Base-by-base conservation (phyloP, 2,329 filamentous ascomycete genomes). In the Knoxdaviesia proteae region DNA sequence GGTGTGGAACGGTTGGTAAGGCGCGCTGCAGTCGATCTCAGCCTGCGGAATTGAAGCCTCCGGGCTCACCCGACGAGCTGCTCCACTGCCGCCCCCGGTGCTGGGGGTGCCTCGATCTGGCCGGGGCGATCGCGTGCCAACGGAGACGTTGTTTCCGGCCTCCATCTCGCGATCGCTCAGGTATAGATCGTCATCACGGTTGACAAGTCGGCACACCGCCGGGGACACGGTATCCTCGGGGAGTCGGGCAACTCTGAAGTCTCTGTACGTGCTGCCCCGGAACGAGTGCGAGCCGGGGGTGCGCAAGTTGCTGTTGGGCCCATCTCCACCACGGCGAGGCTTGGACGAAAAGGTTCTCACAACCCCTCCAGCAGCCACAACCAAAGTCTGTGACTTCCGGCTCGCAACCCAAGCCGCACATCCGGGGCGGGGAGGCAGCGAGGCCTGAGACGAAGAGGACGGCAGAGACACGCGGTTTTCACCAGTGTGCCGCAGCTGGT, bases 1-100 rank as follows among this genome's bases (percentile, higher is more conserved):
- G 0, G 87, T 90, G 56, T 96, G 88, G 62, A 96, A 94, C 1
- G 90, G 88, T 53, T 94, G 87, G 52, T 94, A 96, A 2, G 88
- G 84, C 5, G 87, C 82, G 53, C 88, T 94, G 1, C 88, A 94
- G 55, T 98, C 90, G 49, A 94, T 92, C 62, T 94, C 87, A 5
- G 84, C 84, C 49, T 78, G 73, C 1, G 75, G 74, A 44, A 73
- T 87, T 55, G 62, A 80, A 56, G 61, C 82, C 58, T 64, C 80
- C 56, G 64, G 69, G 44, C 58, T 62, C 52, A 57, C 61, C 52
- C 61, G 20, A 20, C 20, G 20, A 20, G 20, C 20, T 20, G 20
- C 20, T 20, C 20, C 20, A 20, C 20, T 20, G 3, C 20, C 20
- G 20, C 20, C 20, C 20, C 20, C 20, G 20, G 20, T 3, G 20